Evolutionary conservation across 176 grass and related monocot genomes (phyloP).

Genomic region (Puccinellia tenuiflora): DNA sequence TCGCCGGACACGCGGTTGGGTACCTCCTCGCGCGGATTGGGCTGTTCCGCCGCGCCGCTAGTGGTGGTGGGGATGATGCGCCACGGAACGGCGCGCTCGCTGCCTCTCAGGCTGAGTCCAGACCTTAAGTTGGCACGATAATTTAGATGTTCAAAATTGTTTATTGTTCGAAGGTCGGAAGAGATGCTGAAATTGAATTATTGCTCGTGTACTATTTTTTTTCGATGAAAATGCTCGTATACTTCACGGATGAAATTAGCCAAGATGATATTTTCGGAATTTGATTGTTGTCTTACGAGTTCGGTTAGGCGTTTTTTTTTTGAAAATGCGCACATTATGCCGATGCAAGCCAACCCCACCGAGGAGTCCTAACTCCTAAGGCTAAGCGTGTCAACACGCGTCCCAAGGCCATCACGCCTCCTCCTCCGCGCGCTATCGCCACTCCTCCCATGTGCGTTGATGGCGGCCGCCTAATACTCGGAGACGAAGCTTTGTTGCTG

Average conservation of each 20-base stretch:
- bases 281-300: not conserved
- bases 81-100: not conserved
- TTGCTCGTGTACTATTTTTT: not conserved
- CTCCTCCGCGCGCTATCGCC: too few relatives aligned
- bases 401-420: too few relatives aligned
- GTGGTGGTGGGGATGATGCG: not conserved
- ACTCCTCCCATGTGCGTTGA: too few relatives aligned
- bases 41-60: not conserved
- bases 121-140: not conserved
- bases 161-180: not conserved
- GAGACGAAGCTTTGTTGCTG: too few relatives aligned
- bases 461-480: too few relatives aligned
- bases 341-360: too few relatives aligned
- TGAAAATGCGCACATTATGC: too few relatives aligned
- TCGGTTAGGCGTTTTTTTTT: too few relatives aligned
- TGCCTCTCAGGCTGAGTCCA: not conserved
- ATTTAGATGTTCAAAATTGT: not conserved
- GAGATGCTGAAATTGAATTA: not conserved
- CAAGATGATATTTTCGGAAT: not conserved
- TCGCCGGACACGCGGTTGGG: constrained; percentile 44
- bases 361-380: too few relatives aligned
- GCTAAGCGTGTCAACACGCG: too few relatives aligned
- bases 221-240: not conserved
- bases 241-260: not conserved
- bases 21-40: constrained; percentile 35